Percentiles rank a stretch among this genome's conserved stretches.
Evolutionary conservation across 2,329 filamentous ascomycete species (phyloP).

Genomic region (Aspergillus pseudotamarii): DNA sequence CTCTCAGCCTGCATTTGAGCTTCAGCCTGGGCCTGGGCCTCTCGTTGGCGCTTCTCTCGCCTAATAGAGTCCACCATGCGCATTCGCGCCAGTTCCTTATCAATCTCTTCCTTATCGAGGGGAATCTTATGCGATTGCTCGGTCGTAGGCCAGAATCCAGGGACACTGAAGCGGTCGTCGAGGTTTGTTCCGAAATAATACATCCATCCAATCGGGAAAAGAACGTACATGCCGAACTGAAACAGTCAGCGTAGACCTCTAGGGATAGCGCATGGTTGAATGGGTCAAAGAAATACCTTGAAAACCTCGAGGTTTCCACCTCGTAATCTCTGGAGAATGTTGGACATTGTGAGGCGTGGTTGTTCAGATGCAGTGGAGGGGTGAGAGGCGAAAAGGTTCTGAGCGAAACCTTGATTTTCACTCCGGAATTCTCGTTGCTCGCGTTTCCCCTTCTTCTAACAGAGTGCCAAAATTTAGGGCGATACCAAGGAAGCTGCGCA

Average conservation of each 20-base stretch:
- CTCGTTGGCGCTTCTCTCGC: conserved; percentile 50
- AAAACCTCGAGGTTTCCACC: conserved; percentile 92
- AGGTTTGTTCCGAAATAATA: conserved; percentile 99
- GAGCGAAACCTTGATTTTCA: neutral
- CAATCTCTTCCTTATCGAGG: conserved; percentile 62
- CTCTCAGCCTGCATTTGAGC: conserved; percentile 15
- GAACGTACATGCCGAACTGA: conserved; percentile 96
- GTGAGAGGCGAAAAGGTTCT: neutral
- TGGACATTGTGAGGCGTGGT: conserved; percentile 35
- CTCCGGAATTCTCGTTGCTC: neutral
- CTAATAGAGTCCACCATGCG: conserved; percentile 52
- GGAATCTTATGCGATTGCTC: conserved; percentile 58
- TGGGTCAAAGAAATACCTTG: conserved; percentile 65
- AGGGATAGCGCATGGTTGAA: no score
- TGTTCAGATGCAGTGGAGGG: neutral
- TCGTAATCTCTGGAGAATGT: conserved; percentile 61
- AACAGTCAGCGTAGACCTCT: neutral
- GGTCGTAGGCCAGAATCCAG: conserved; percentile 87
- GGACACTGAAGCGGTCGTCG: conserved; percentile 84
- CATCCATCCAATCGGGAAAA: conserved; percentile 99
- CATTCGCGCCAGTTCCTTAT: conserved; percentile 75
- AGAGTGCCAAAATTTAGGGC: neutral
- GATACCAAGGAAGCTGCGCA: neutral
- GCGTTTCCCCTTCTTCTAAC: neutral
- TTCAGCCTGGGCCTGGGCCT: conserved; percentile 24